Base-by-base conservation (phyloP, 2,329 filamentous ascomycete genomes). In the Colletotrichum tofieldiae region DNA sequence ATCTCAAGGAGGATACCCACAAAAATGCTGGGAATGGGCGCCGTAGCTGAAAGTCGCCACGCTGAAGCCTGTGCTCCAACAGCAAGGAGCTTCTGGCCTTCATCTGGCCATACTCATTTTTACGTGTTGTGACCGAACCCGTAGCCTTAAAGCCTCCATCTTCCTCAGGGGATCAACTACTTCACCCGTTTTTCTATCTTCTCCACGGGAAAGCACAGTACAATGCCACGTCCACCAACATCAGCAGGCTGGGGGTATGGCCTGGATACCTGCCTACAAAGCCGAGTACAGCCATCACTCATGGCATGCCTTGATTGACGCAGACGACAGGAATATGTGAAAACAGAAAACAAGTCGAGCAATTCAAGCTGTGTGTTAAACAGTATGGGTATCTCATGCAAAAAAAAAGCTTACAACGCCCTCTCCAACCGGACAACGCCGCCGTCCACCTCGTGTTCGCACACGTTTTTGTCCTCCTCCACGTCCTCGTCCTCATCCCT, bases 401-500 rank as follows among this genome's bases (percentile, higher is more conserved):
- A 45, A 55, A 35, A n/a, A 69, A 47, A 49, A n/a, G 65, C 20
- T 29, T 20, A 72, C 5, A 11, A 54, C 14, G 45, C n/a, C 54
- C 65, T 64, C 47, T 56, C 65, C 26, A 29, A 23, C 4, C 37
- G 32, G 11, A 37, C 45, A 49, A 39, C 66, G 14, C 18, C 47
- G 3, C 16, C 20, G 0, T 60, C 37, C 7, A 26, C 16, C 8
- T 60, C 67, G 0, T 60, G 49, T 8, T 35, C 61, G 37, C 39
- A 32, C 7, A 14, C n/a, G 7, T 65, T 54, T 7, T 63, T 23
- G 2, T 77, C 75, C 26, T 76, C 78, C 2, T 76, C 72, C 1
- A 75, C 73, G 5, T 71, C 71, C 14, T 74, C 76, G 32, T 77
- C 75, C 41, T 82, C 81, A 60, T 82, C 81, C 20, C 79, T 76